Conservation (phyloP, 2,329 filamentous ascomycete species). For the Metarhizium album region DNA sequence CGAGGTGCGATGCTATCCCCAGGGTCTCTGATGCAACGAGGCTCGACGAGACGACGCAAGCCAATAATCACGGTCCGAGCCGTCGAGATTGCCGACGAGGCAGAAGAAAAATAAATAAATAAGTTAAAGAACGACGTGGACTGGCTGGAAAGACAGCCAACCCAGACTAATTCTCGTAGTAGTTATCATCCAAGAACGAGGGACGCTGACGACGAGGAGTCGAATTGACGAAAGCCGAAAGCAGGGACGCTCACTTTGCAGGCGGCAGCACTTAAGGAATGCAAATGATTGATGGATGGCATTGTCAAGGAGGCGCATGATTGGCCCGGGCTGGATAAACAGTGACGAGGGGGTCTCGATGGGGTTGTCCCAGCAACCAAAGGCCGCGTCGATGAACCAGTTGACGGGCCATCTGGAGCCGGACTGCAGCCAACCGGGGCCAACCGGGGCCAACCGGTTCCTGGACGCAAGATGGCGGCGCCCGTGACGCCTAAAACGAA, state of each 20-base stretch:
- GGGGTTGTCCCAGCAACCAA: conserved; percentile 7
- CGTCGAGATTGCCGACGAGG: background rate
- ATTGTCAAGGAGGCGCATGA: conserved; percentile 1
- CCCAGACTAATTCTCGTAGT: background rate
- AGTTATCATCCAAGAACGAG: background rate
- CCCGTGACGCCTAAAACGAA: background rate
- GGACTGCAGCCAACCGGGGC: background rate
- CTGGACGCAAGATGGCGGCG: too few relatives aligned
- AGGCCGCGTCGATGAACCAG: background rate
- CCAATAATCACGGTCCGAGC: background rate
- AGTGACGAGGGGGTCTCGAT: background rate
- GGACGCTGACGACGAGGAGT: background rate
- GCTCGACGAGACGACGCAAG: background rate
- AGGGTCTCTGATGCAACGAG: background rate
- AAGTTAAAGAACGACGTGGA: too few relatives aligned
- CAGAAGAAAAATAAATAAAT: too few relatives aligned
- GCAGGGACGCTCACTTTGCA: background rate
- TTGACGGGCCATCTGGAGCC: background rate
- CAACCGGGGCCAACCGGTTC: too few relatives aligned
- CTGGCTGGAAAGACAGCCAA: background rate
- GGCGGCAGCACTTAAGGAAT: conserved; percentile 9
- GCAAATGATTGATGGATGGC: background rate
- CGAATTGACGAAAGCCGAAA: background rate
- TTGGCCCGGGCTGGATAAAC: conserved; percentile 8
- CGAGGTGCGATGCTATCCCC: too few relatives aligned